Evolutionary conservation across 129 eudicot genomes (phyloP).

Genomic region (Chrysanthemum seticuspe): DNA sequence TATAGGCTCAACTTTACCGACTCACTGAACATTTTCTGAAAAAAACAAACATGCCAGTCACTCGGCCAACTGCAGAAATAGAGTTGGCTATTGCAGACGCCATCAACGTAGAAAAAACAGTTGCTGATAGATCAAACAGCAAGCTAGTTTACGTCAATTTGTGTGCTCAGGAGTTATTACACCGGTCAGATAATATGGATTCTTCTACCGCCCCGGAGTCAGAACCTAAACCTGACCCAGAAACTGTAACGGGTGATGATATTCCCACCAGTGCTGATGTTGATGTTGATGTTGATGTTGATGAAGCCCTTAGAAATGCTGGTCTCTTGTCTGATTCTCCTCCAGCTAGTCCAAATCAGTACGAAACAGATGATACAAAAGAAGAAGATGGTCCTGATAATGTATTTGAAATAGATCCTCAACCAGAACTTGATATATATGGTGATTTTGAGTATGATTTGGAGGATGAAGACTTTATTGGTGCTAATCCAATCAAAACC

Average conservation of each 20-base stretch:
- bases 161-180: conserved; percentile 73
- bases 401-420: conserved; percentile 70
- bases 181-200: conserved; percentile 38
- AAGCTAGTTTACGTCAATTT: conserved; percentile 81
- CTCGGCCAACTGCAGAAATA: conserved; percentile 65
- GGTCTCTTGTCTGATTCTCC: conserved; percentile 93
- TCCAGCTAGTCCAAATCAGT: conserved; percentile 59
- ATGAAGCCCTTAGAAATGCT: conserved; percentile 76
- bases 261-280: conserved; percentile 36
- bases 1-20: conserved; percentile 89
- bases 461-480: conserved; percentile 76
- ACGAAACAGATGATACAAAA: conserved; percentile 28
- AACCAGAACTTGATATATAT: conserved; percentile 85
- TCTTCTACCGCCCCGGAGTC: conserved; percentile 34
- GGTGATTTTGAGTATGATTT: conserved; percentile 93
- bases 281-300: conserved; percentile 46
- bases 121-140: conserved; percentile 81
- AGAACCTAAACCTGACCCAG: conserved; percentile 30
- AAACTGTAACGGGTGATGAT: conserved; percentile 29
- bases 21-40: conserved; percentile 78
- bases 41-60: conserved; percentile 67
- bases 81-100: conserved; percentile 96
- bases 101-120: conserved; percentile 73
- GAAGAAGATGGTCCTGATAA: conserved; percentile 63
- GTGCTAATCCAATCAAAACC: conserved; percentile 46